These are phyloP conservation scores for Zostera marina DNA, from an alignment of 116 monocot species.

Conservation along the genomic window DNA sequence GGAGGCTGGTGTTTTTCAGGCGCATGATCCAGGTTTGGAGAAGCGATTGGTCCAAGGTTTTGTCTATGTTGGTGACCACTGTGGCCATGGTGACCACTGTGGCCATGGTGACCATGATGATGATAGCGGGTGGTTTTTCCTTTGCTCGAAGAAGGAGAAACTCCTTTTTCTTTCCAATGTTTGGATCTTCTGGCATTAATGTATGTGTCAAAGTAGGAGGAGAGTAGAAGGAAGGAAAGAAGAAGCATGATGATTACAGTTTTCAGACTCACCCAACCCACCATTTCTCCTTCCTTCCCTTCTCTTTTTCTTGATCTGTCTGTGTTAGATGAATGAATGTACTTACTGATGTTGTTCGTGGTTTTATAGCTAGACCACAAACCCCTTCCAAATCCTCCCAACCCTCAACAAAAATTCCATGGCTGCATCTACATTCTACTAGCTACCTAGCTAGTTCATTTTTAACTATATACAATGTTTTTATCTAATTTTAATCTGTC, in stretches of 20 bases:
- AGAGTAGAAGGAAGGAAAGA: constrained; percentile 17
- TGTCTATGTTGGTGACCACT: constrained; percentile 1
- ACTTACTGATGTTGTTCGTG: no score
- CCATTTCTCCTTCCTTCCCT: background rate
- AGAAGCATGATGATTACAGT: constrained; percentile 18
- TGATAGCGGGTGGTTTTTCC: constrained; percentile 10
- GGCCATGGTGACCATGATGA: background rate
- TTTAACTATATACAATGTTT: no score
- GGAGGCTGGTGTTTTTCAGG: background rate
- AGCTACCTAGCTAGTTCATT: no score
- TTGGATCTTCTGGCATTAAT: constrained; percentile 24
- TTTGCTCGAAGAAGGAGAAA: constrained; percentile 2
- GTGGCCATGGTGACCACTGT: background rate
- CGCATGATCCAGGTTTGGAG: constrained; percentile 6
- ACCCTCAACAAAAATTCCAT: no score
- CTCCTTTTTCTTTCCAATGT: constrained; percentile 23
- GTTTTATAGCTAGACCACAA: no score
- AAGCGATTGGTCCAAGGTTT: background rate
- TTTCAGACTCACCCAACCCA: constrained; percentile 13
- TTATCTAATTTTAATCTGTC: no score
- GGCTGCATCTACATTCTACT: no score
- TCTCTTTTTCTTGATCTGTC: background rate
- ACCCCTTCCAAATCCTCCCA: no score
- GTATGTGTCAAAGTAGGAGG: constrained; percentile 14
- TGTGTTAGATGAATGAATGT: no score